Evolutionary conservation across 2,329 filamentous ascomycete genomes (phyloP).

Genomic region (Akanthomyces dipterigenus): DNA sequence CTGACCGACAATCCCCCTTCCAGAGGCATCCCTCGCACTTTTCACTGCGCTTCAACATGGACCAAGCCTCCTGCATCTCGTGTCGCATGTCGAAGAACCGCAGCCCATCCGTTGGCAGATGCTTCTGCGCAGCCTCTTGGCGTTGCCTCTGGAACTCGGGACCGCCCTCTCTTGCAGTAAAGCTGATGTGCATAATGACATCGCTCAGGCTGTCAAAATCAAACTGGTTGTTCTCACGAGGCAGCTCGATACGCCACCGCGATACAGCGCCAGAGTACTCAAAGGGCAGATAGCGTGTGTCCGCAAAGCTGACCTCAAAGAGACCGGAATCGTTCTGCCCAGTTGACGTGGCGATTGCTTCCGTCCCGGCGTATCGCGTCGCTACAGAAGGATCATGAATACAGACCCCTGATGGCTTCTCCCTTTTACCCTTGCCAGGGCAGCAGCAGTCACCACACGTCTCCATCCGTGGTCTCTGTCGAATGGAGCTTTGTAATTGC

Average conservation of each 20-base stretch:
- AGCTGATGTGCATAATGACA: constrained; percentile 28
- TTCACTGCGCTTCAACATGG: not conserved
- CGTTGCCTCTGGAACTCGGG: constrained; percentile 2
- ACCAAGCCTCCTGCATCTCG: constrained; percentile 7
- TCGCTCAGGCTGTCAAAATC: constrained; percentile 29
- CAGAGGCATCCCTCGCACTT: not conserved
- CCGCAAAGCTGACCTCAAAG: constrained; percentile 26
- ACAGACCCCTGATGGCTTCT: not conserved
- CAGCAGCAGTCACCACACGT: not conserved
- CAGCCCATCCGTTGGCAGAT: not conserved
- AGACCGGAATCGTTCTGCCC: constrained; percentile 24
- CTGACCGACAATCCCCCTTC: not conserved
- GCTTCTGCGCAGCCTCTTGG: constrained; percentile 1
- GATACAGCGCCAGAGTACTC: constrained; percentile 29
- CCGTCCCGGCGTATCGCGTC: constrained; percentile 7
- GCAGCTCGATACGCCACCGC: constrained; percentile 26
- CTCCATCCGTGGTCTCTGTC: not conserved
- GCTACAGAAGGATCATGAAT: constrained; percentile 4
- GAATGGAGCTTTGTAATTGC: constrained; percentile 4
- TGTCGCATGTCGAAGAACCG: constrained; percentile 9
- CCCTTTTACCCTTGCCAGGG: not conserved
- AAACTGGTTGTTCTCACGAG: constrained; percentile 20
- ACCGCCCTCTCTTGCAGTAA: constrained; percentile 27
- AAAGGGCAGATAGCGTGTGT: constrained; percentile 29
- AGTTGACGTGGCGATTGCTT: constrained; percentile 10